Evolutionary conservation across 805 yeast genomes (phyloP), one percentile per base, ranked within the genome.

Genomic region (Hanseniaspora valbyensis): DNA sequence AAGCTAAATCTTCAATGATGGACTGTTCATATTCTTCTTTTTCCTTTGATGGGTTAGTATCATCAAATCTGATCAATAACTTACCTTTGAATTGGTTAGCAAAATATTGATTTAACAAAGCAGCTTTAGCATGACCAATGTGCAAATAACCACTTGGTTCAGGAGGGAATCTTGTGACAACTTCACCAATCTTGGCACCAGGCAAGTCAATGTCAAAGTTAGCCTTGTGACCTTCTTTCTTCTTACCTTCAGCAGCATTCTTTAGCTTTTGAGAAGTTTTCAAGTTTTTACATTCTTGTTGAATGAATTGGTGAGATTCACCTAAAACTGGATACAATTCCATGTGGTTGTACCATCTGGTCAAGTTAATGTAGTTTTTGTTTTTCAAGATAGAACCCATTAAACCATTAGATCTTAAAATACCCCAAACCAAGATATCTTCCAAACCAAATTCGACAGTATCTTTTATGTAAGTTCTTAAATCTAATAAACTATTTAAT

Each of bases 111-210:
- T 92, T 92, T 65, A 92, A 76, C 53, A 92, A 75, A 50, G 99
- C 99, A 55, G 98, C 98, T 70, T 92, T 92, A 54, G 95, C 98
- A 66, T 92, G 99, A 59, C 99, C 98, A 66, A 92, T 90, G 66
- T 92, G 98, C 62, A 92, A 74, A 64, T 80, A 92, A 58, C 98
- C 98, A 68, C 94, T 90, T 38, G 98, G 98, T 69, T 92, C 98
- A 5, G 98, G 98, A 42, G 99, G 98, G 80, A 92, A 92, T 71
- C 99, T 83, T 50, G 98, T 94, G 50, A 94, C 97, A 52, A 92
- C 99, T 69, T 89, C 73, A 57, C 99, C 99, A 52, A 83, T 80
- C 61, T 76, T 80, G 53, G 99, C 99, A 65, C 80, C 94, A 53
- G 83, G 84, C 57, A 92, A 77, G 61, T 86, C 92, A 61, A 92